Evolutionary conservation across 78 protist genomes (phyloP).

Genomic region (Acrasis kona): DNA sequence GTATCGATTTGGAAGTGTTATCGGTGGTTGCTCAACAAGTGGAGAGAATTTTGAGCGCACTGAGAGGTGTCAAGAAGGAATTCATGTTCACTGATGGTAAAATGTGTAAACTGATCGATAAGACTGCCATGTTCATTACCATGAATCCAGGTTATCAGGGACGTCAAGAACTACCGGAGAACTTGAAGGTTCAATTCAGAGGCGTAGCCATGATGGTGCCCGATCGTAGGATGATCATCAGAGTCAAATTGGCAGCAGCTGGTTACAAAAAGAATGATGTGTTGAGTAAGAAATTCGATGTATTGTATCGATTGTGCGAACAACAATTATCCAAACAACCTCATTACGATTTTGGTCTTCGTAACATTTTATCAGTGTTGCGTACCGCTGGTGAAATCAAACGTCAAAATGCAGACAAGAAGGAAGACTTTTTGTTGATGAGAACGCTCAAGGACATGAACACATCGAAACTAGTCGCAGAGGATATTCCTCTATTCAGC

Average conservation of each 20-base stretch:
- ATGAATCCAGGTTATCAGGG: slow-evolving; percentile 93
- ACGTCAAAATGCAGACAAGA: slow-evolving; percentile 29
- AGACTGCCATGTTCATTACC: slow-evolving; percentile 70
- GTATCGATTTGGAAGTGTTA: too few relatives aligned
- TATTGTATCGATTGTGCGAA: slow-evolving; percentile 67
- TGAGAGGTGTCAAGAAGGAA: slow-evolving; percentile 19
- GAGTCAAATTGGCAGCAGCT: slow-evolving; percentile 66
- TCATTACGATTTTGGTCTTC: slow-evolving; percentile 76
- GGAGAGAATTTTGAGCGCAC: slow-evolving; percentile 42
- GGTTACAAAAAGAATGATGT: slow-evolving; percentile 47
- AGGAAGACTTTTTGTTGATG: slow-evolving; percentile 54
- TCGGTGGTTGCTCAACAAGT: slow-evolving; percentile 86
- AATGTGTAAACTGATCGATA: slow-evolving; percentile 17
- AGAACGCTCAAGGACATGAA: slow-evolving; percentile 77
- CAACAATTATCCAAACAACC: slow-evolving; percentile 74
- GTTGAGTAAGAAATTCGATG: slow-evolving; percentile 57
- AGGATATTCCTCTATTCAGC: slow-evolving; percentile 70
- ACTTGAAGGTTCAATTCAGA: slow-evolving; percentile 77
- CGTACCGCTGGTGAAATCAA: slow-evolving; percentile 47
- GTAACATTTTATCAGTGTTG: slow-evolving; percentile 69
- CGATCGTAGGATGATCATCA: slow-evolving; percentile 62
- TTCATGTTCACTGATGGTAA: slow-evolving; percentile 67
- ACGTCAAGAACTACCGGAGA: slow-evolving; percentile 89
- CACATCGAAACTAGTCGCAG: slow-evolving; percentile 74
- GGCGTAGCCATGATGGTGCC: slow-evolving; percentile 89